Evolutionary conservation across 768 basidiomycete genomes (phyloP), one percentile per base, ranked within the genome.

Genomic region (Leucosporidium scottii): DNA sequence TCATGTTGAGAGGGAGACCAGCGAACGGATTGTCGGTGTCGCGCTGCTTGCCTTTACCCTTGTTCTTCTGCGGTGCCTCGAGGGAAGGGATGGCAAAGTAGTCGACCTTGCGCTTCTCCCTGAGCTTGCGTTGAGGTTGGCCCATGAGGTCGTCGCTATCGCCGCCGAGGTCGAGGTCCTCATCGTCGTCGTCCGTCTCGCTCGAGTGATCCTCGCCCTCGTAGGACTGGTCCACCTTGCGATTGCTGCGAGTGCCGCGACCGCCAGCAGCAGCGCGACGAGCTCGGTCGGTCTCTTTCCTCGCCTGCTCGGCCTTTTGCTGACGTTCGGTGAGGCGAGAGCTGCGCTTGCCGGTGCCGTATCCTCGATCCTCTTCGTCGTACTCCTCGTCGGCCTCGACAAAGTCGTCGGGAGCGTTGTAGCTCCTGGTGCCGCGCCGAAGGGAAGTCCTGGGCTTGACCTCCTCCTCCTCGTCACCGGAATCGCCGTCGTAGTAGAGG

Each of bases 91-190:
- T 67, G 10, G 55, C 58, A n/a, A 50, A 67, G 62, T 74, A 74
- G 59, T 74, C 61, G 39, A 74, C 55, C 49, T 66, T 48, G 12
- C 61, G 64, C 67, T 73, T 74, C 55, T 71, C 61, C 6, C 72
- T 27, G 3, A 73, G 56, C n/a, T 50, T 44, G 3, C 71, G 56
- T 8, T 65, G 44, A 4, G 59, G 25, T 1, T 31, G 28, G 9
- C 57, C 48, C 4, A 31, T 28, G n/a, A 56, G 64, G 28, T 55
- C 58, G 48, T 47, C 67, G 36, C 62, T 68, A 30, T 55, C 58
- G 49, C 34, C 68, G 53, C 60, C 48, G 21, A 39, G 61, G 23
- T 58, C 48, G 44, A 47, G 39, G n/a, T 60, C 62, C 31, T 66
- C 62, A 4, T 59, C 65, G 39, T 68, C 66, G 15, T 59, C 64